These are phyloP conservation scores for Cladosporium cucumerinum DNA, from an alignment of 2,329 filamentous ascomycete species.

Conservation along the genomic window DNA sequence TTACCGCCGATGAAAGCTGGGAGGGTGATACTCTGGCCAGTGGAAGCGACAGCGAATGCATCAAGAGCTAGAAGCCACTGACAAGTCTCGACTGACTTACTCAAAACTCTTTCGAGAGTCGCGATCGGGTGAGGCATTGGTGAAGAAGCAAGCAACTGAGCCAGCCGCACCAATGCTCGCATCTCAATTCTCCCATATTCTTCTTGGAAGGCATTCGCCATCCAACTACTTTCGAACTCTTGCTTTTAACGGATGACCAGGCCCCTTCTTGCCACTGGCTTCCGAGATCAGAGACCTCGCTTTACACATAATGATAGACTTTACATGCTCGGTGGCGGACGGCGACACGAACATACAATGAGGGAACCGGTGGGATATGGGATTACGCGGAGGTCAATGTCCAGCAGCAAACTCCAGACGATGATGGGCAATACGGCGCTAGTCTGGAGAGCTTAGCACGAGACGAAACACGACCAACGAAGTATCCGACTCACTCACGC, in stretches of 20 bases:
- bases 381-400: not conserved
- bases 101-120: not conserved
- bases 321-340: not conserved
- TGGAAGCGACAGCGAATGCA: conserved; percentile 40
- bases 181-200: not conserved
- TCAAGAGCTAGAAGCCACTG: conserved; percentile 18
- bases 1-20: conserved; percentile 58
- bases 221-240: not conserved
- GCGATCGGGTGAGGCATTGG: not conserved
- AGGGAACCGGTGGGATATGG: not conserved
- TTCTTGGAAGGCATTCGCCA: not conserved
- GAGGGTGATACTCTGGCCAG: conserved; percentile 55
- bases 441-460: conserved; percentile 5
- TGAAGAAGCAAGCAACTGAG: not conserved
- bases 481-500: not conserved
- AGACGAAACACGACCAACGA: conserved; percentile 1
- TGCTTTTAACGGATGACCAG: not conserved
- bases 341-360: conserved; percentile 2
- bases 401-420: not conserved
- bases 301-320: conserved; percentile 3
- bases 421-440: conserved; percentile 18
- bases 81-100: not conserved
- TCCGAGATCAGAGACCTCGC: not conserved
- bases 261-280: not conserved
- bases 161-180: not conserved